Evolutionary conservation across 2,329 filamentous ascomycete genomes (phyloP), one percentile per base, ranked within the genome.

Genomic region (Trichoderma atrobrunneum): DNA sequence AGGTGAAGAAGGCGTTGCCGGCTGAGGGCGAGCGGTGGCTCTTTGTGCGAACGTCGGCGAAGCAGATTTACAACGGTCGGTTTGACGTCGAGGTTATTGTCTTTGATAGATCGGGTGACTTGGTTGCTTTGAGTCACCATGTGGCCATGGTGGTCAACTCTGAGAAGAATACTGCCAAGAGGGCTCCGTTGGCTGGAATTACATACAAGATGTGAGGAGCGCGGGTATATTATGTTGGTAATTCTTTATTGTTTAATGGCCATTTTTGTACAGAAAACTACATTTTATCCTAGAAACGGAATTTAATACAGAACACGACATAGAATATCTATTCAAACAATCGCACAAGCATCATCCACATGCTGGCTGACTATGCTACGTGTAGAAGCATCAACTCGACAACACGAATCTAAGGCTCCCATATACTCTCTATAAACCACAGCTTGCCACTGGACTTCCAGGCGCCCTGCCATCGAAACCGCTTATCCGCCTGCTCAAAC

Each of bases 11-110:
- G 78, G 80, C 85, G 7, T 79, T 97, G 59, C 92, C 92, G 0
- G 81, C 83, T 5, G 87, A 88, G 56, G 93, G 93, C 0, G 88
- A 89, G 1, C 90, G 93, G 78, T 96, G 92, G 90, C 78, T 97
- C 68, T 91, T 91, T 76, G 84, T 90, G 54, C 85, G 92, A 36
- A 85, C 91, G 14, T 85, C 87, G 70, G 85, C 89, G 5, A 94
- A 93, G 81, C 83, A 86, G 79, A 88, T 95, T 56, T 86, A 85
- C 75, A 90, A 93, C 74, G 93, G 93, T 1, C 84, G 91, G 72
- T 90, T 93, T 78, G 93, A 97, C 82, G 78, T 94, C 60, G 92
- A 95, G 74, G 85, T 95, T 26, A 81, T 90, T 32, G 82, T 95
- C 3, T 80, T 90, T 78, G 91, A 95, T 48, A 32, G 32, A 1